Base-by-base conservation (phyloP, 345 rosid genomes). In the Pistacia vera region DNA sequence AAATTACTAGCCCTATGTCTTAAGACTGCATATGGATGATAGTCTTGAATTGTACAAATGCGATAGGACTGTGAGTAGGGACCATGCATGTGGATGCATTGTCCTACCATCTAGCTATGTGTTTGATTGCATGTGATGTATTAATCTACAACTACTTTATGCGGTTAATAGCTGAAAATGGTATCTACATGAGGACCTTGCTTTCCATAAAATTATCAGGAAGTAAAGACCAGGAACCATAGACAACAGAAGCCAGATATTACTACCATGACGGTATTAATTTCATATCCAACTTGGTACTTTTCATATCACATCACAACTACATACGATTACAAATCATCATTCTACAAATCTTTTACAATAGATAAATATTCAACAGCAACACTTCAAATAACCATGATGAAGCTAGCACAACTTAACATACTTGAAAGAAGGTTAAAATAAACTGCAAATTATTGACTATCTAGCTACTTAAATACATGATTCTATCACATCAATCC, bases 51-150 rank as follows among this genome's bases (percentile, higher is more conserved):
- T 13, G 46, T 30, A 30, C 30, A 70, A 46, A 28, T 62, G 46
- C 30, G 6, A 56, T 38, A 4, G 66, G 25, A 38, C 25, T 9
- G 33, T 4, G 12, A 58, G 54, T 25, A 22, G 25, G 63, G 41
- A 74, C 77, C 62, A 74, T 63, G n/a, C 77, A 63, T n/a, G 52
- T 52, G 77, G 60, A 11, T 35, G 38, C 62, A 54, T 20, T 33
- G 17, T 64, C 25, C 17, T 73, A 63, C 36, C 22, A 51, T 52
- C 20, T 63, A 66, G 22, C 58, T 22, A 20, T 71, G 36, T 30
- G 60, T 49, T 63, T 46, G 33, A 28, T 18, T 18, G 59, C 67
- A 57, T 9, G 55, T 12, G 72, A 65, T 2, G 2, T 18, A 6
- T 14, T 13, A 3, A 17, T 71, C 64, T 3, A 4, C 48, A 63